phyloP scores from a whole-genome alignment of 768 basidiomycete species.

The Terana coerulea region DNA sequence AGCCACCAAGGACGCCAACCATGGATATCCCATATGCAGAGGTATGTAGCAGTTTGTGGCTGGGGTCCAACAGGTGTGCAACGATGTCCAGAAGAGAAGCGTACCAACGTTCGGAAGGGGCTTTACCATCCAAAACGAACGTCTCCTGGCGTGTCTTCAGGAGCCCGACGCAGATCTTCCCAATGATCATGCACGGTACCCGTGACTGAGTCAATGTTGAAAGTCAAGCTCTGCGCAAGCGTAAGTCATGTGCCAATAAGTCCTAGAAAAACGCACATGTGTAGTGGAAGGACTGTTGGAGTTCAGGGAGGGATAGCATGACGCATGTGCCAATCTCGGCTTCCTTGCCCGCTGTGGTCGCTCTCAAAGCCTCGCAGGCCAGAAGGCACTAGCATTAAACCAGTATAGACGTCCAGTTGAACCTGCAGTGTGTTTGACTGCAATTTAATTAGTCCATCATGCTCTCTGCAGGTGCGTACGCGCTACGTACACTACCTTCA shows the following conservation, averaged over 20 bases:
- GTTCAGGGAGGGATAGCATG: conserved; percentile 54
- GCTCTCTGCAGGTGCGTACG: no score
- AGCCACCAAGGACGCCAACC: conserved; percentile 59
- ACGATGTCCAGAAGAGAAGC: conserved; percentile 77
- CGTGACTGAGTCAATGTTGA: conserved; percentile 63
- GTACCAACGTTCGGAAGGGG: not conserved
- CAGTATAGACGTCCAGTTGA: conserved; percentile 50
- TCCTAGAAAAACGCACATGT: no score
- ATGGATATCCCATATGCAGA: conserved; percentile 92
- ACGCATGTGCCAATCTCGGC: conserved; percentile 50
- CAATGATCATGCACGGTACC: conserved; percentile 48
- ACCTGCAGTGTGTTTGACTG: conserved; percentile 86
- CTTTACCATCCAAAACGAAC: conserved; percentile 49
- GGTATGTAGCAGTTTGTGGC: conserved; percentile 79
- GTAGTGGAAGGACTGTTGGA: no score
- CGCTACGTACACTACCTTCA: conserved; percentile 57
- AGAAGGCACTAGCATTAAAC: conserved; percentile 60
- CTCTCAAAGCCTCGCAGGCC: conserved; percentile 61
- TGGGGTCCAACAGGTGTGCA: conserved; percentile 84
- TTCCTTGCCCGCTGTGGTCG: conserved; percentile 19
- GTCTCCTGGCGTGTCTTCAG: conserved; percentile 23
- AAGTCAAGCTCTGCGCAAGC: conserved; percentile 60
- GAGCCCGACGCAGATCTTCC: conserved; percentile 35
- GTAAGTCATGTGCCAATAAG: not conserved
- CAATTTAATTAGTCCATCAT: not conserved